phyloP scores from a whole-genome alignment of 2,329 filamentous ascomycete species.

The Trichoderma pleuroti region DNA sequence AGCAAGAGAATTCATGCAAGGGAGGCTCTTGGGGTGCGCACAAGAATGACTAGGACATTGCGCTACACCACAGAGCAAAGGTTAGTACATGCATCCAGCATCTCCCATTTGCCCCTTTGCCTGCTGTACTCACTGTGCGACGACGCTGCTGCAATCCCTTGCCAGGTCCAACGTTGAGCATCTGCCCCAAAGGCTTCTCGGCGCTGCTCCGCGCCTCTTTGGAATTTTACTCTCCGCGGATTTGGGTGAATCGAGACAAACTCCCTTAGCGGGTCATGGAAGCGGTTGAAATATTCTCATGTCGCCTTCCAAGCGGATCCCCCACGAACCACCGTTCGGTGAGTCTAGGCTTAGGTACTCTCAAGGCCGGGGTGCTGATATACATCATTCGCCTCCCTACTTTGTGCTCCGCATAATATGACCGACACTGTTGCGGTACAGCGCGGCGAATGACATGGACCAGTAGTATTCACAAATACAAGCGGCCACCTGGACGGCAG shows the following conservation, averaged over 20 bases:
- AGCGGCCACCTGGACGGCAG: not conserved
- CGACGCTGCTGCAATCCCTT: not conserved
- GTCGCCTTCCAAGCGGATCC: conserved; percentile 12
- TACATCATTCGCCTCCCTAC: conserved; percentile 9
- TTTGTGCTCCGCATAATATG: not conserved
- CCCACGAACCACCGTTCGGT: conserved; percentile 17
- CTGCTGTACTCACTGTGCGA: not conserved
- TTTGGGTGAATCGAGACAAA: conserved; percentile 1
- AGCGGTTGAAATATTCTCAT: conserved; percentile 11
- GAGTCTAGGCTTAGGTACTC: not conserved
- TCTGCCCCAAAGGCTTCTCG: not conserved
- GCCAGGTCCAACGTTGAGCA: not conserved
- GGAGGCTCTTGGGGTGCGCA: not conserved
- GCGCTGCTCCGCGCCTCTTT: not conserved
- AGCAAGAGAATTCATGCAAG: conserved; percentile 1
- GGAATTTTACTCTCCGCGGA: not conserved
- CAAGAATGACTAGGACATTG: not conserved
- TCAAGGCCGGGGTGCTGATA: not conserved
- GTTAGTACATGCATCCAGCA: not conserved
- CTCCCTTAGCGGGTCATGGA: conserved; percentile 7
- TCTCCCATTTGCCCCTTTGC: not conserved
- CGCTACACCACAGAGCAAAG: not conserved
- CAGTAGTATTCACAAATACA: not conserved
- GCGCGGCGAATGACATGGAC: not conserved
- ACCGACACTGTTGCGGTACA: not conserved